Percentiles rank a stretch among this genome's conserved stretches.
These are phyloP conservation scores for Tagetes patula DNA, from an alignment of 129 eudicot species.

Conservation along the genomic window DNA sequence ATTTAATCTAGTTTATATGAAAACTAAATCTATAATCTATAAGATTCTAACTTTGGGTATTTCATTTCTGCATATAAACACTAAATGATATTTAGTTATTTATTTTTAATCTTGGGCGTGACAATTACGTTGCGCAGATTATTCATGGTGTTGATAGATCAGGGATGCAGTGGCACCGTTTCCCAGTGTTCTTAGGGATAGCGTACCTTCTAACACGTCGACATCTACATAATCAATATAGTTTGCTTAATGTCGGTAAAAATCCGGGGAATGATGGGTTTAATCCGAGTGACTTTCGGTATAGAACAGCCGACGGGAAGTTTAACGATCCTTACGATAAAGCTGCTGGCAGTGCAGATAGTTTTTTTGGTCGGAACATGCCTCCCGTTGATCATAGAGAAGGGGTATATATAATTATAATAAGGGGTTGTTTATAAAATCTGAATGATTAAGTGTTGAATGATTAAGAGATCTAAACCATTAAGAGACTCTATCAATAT, in stretches of 20 bases:
- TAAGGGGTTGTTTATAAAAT: too few species aligned
- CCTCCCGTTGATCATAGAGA: conserved; percentile 36
- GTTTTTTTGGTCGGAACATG: conserved; percentile 61
- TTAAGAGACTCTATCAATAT: too few species aligned
- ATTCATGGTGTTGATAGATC: conserved; percentile 44
- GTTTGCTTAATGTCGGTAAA: conserved; percentile 43
- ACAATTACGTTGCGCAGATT: conserved; percentile 38
- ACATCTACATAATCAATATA: conserved; percentile 51
- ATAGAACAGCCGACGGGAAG: conserved; percentile 43
- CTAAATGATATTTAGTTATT: background rate
- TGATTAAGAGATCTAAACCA: too few species aligned
- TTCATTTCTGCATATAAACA: too few species aligned
- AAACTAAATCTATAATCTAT: too few species aligned
- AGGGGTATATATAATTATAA: conserved; percentile 30
- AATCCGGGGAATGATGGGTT: conserved; percentile 20
- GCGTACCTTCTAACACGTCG: conserved; percentile 51
- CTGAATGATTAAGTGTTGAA: too few species aligned
- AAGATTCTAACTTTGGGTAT: too few species aligned
- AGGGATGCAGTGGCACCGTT: conserved; percentile 48
- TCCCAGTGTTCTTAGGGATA: conserved; percentile 59
- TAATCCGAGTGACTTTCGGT: conserved; percentile 37
- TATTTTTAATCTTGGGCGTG: background rate
- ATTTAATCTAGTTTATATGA: too few species aligned
- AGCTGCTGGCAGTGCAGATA: conserved; percentile 43
- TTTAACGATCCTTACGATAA: conserved; percentile 49